Evolutionary conservation across 2,329 filamentous ascomycete genomes (phyloP).

Genomic region (Dryadomyces quercus-mongolicae): DNA sequence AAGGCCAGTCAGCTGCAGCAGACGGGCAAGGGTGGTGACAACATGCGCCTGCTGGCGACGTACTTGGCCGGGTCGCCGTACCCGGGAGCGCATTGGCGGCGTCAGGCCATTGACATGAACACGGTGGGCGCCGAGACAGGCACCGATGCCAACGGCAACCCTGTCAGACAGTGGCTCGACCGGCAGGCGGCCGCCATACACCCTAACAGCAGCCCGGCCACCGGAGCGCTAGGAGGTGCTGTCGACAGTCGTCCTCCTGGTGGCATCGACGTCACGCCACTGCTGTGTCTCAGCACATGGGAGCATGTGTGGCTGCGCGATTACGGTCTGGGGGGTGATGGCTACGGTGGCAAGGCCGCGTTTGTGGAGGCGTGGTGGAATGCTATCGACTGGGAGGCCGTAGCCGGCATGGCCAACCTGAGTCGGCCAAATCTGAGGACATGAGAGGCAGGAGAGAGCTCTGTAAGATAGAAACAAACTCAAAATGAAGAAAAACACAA

Average conservation of each 20-base stretch:
- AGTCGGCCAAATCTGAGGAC: constrained; percentile 11
- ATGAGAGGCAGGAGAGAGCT: constrained; percentile 7
- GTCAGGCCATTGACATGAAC: constrained; percentile 59
- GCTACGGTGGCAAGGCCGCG: constrained; percentile 58
- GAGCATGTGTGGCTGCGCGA: constrained; percentile 86
- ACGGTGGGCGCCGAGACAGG: constrained; percentile 30
- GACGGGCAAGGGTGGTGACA: constrained; percentile 12
- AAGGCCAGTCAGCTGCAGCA: constrained; percentile 22
- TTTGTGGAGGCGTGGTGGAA: constrained; percentile 83
- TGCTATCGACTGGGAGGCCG: constrained; percentile 70
- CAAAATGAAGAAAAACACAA: background rate
- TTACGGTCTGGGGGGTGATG: constrained; percentile 48
- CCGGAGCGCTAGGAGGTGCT: background rate
- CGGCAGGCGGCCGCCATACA: constrained; percentile 20
- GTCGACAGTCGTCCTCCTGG: constrained; percentile 42
- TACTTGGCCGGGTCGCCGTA: constrained; percentile 89
- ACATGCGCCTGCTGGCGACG: constrained; percentile 63
- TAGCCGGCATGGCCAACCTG: constrained; percentile 33
- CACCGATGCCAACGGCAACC: constrained; percentile 2
- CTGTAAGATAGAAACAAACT: constrained; percentile 8
- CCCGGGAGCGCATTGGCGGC: constrained; percentile 70
- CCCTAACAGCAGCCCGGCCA: constrained; percentile 7
- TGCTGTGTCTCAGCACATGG: constrained; percentile 93
- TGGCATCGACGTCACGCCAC: constrained; percentile 56
- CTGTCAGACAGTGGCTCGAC: constrained; percentile 25